Base-by-base conservation (phyloP, 1,139 yeast genomes). In the Taphrina sp. region DNA sequence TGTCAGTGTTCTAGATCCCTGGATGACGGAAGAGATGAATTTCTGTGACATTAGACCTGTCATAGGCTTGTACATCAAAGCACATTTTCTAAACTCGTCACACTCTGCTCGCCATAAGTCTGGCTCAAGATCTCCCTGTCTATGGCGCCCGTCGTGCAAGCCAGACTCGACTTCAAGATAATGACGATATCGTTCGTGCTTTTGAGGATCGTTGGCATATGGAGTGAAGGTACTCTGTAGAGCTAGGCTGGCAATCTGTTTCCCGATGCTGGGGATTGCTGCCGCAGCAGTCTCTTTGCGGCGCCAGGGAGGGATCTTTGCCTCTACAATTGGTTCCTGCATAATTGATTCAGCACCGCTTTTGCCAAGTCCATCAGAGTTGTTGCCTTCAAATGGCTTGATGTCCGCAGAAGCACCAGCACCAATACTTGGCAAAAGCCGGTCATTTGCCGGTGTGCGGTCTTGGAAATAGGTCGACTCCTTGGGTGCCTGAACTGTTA, bases 21-120 rank as follows among this genome's bases (percentile, higher is more conserved):
- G 29, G 3, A 56, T 39, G 16, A 57, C 37, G 1, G 60, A 44
- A 20, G 59, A 35, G 3, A 65, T 62, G 52, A 68, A 68, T 43
- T 65, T 57, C 24, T 57, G 53, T 8, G 69, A 66, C 61, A 68
- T 63, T 22, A 61, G 61, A 7, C 69, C 69, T 5, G 60, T 47
- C 31, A 66, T 58, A 1, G 69, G 67, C 31, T 63, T 59, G 55
- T 67, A 67, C 39, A 67, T 58, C 16, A 56, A 43, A 1, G 70
- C 71, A 12, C 66, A 67, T 41, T 61, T 60, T n/a, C 55, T 54
- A 51, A 68, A 68, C 55, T 67, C 70, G 7, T 54, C 38, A 16
- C 64, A 57, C 46, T 67, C 70, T 5, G 36, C 42, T 5, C 51
- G 28, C 64, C 66, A 63, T 12, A 52, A 58, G 8, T 58, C 60